Evolutionary conservation across 192 early-diverging fungal species (phyloP), one percentile per base, ranked within the genome.

Genomic region (Coemansia biformis): DNA sequence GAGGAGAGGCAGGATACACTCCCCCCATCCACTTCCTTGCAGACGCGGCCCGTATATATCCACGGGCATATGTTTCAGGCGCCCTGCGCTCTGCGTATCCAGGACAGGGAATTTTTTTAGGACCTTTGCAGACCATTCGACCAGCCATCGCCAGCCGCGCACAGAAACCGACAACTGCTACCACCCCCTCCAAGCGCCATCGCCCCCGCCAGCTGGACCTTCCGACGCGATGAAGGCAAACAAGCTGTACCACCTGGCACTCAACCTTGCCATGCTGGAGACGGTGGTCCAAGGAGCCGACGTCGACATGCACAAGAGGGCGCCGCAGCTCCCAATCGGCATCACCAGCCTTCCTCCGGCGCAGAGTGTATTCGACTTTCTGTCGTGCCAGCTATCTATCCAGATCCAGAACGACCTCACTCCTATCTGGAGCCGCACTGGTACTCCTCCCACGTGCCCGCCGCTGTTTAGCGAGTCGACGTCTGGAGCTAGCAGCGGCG

Each of bases 191-290:
- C 29, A 30, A 30, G 29, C 29, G 24, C 24, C 24, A 30, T 10
- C 29, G 29, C 29, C 3, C 29, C 29, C 29, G 5, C 29, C 39
- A 40, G 21, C 19, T n/a, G 29, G 9, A 9, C 29, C 3, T 1
- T 30, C 8, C 29, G 51, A 37, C 28, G 5, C 22, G 37, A 60
- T 68, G 65, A 68, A 60, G 24, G 31, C 40, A 47, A 60, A 37
- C 48, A 48, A 36, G 31, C 16, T 68, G 10, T 60, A 15, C 21
- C 56, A 38, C 34, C 31, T 66, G 31, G 57, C 57, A 7, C 24
- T 38, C 29, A 42, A 56, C 29, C 32, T 60, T 14, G 53, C 48
- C 4, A 39, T 56, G 0, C 24, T 60, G 19, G 64, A 55, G 21
- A 55, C 29, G 36, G 16, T 42, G 17, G 47, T 42, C 21, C 30